phyloP scores from a whole-genome alignment of 2,329 filamentous ascomycete species.

The Aspergillus phoenicis region DNA sequence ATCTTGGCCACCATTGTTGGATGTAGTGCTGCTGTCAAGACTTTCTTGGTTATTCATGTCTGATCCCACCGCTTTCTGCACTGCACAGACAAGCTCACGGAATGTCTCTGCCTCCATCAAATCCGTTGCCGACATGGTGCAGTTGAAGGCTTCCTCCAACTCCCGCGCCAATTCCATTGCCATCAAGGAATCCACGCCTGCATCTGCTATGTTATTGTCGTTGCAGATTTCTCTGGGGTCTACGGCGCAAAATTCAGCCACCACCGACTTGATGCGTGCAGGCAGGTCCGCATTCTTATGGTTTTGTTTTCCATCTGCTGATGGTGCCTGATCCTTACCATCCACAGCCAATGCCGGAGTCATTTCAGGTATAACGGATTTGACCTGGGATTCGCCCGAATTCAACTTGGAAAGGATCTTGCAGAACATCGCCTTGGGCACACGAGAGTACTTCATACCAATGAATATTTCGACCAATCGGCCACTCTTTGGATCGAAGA shows the following conservation, averaged over 20 bases:
- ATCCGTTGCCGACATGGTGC: constrained; percentile 30
- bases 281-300: neutral
- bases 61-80: constrained; percentile 18
- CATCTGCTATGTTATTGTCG: constrained; percentile 19
- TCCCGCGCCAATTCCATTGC: constrained; percentile 53
- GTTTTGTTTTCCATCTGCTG: neutral
- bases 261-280: constrained; percentile 16
- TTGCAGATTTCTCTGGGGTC: constrained; percentile 16
- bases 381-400: neutral
- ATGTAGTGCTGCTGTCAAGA: neutral
- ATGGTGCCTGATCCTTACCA: neutral
- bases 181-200: constrained; percentile 56
- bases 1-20: neutral
- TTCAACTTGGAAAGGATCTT: neutral
- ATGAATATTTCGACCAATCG: constrained; percentile 34
- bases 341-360: neutral
- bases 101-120: constrained; percentile 36
- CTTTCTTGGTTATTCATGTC: neutral
- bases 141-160: constrained; percentile 43
- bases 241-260: constrained; percentile 23
- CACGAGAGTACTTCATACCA: constrained; percentile 32
- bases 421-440: constrained; percentile 27
- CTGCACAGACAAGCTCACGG: constrained; percentile 30
- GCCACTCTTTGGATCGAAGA: constrained; percentile 33
- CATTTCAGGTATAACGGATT: neutral